These are phyloP conservation scores for Chalciporus pseudorubinellus DNA, from an alignment of 768 basidiomycete genomes.

Conservation along the genomic window DNA sequence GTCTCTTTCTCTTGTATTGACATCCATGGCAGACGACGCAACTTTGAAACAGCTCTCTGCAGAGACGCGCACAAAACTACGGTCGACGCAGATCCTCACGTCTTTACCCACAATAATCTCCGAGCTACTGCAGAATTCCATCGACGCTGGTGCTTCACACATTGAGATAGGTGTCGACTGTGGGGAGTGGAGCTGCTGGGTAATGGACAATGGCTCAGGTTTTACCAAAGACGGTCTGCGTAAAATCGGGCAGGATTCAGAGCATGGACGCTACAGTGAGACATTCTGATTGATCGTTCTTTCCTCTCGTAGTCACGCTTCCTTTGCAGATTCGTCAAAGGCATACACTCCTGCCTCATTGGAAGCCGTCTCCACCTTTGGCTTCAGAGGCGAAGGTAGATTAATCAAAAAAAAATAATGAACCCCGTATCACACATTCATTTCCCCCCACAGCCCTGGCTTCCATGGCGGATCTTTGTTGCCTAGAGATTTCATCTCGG, in stretches of 20 bases:
- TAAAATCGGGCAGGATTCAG: constrained; percentile 48
- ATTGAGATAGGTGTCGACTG: constrained; percentile 75
- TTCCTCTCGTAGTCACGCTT: background rate
- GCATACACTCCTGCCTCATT: constrained; percentile 51
- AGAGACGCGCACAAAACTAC: constrained; percentile 66
- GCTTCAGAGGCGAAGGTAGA: constrained; percentile 91
- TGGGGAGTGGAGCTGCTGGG: constrained; percentile 79
- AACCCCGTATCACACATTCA: constrained; percentile 8
- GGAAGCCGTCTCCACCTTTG: constrained; percentile 64
- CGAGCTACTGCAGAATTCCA: constrained; percentile 86
- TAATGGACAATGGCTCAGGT: constrained; percentile 82
- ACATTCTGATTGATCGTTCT: constrained; percentile 5
- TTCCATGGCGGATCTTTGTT: constrained; percentile 75
- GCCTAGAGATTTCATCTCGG: constrained; percentile 82
- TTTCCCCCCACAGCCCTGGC: constrained; percentile 59
- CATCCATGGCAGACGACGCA: constrained; percentile 20
- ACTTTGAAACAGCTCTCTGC: constrained; percentile 46
- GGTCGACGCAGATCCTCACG: constrained; percentile 83
- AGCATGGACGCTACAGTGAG: constrained; percentile 69
- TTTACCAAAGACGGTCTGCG: constrained; percentile 61
- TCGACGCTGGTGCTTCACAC: constrained; percentile 73
- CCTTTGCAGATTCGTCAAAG: constrained; percentile 67
- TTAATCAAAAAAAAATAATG: background rate
- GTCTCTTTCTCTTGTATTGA: background rate
- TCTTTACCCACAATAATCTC: constrained; percentile 76